Base-by-base conservation (phyloP, 352 stramenopile genomes). In the Ophiocytium majus region DNA sequence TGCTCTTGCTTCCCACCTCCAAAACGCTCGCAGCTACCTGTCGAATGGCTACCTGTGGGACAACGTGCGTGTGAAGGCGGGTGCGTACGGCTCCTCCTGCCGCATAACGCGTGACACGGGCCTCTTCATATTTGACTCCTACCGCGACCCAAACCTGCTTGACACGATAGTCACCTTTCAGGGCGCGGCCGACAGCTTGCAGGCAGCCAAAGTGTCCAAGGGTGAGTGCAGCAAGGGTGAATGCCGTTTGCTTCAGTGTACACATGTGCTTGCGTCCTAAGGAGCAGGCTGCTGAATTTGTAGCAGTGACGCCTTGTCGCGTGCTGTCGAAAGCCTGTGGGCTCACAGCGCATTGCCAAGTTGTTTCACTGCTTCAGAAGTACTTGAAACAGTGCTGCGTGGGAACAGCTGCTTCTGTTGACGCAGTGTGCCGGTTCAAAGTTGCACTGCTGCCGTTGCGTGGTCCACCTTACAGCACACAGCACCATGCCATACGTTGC, bases 1-100 rank as follows among this genome's bases (percentile, higher is more conserved):
- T 5, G 5, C 5, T 14, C 5, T 14, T 57, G 43, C 43, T 57
- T n/a, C n/a, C n/a, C n/a, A n/a, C n/a, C n/a, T n/a, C n/a, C n/a
- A n/a, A n/a, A n/a, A n/a, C n/a, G n/a, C n/a, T n/a, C n/a, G 86
- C 0, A 84, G 90, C 64, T 94, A 92, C 83, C 89, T 96, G 17
- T 83, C 90, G 33, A 94, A 89, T 57, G 92, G 91, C 80, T 95
- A 95, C 86, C 88, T 96, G 71, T 95, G 92, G 92, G 92, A 96
- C 83, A 90, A 93, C 37, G 92, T 96, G 10, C 85, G 92, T 57
- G 92, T 96, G 9, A 93, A 94, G 89, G 93, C 92, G 78, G 93
- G 93, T 36, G 93, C 93, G 0, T 96, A 96, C 82, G 93, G 92
- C 76, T 92, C 91, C 33, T 94, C 94, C 87, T 94, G 91, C 80